Percentiles rank a stretch among this genome's conserved stretches.
Evolutionary conservation across 805 yeast genomes (phyloP).

Genomic region (Ogataea degrootiae): DNA sequence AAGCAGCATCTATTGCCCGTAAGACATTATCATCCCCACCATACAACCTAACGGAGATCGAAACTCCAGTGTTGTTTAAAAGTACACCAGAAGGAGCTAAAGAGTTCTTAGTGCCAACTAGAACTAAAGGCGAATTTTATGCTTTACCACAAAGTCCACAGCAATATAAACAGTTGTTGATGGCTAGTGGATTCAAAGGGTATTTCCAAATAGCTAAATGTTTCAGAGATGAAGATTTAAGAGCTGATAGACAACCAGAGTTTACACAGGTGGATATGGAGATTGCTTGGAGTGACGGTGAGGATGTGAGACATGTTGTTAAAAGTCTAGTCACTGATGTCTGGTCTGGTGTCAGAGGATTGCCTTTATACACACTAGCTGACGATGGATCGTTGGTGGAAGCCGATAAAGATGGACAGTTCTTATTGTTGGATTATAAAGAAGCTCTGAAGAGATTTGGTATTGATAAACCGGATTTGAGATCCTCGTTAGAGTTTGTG

Average conservation of each 20-base stretch:
- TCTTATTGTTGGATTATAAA: constrained; percentile 52
- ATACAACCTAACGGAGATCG: constrained; percentile 67
- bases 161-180: constrained; percentile 89
- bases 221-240: constrained; percentile 91
- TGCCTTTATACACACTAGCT: constrained; percentile 36
- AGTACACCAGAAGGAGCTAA: constrained; percentile 98
- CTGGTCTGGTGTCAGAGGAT: constrained; percentile 47
- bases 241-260: constrained; percentile 96
- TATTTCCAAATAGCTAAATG: constrained; percentile 93
- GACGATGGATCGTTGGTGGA: constrained; percentile 29
- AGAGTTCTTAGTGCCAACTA: constrained; percentile 91
- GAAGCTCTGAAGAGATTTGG: constrained; percentile 76
- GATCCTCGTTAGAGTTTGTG: constrained; percentile 51
- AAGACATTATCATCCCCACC: constrained; percentile 28
- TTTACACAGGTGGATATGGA: constrained; percentile 97
- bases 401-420: constrained; percentile 18
- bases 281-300: constrained; percentile 72
- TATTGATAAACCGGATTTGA: constrained; percentile 90
- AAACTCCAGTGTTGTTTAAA: constrained; percentile 89
- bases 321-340: constrained; percentile 49
- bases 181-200: constrained; percentile 86
- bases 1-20: constrained; percentile 43
- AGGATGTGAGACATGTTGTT: constrained; percentile 63
- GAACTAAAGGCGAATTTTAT: constrained; percentile 54
- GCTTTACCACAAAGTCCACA: constrained; percentile 98